Conservation (phyloP, 225 moss, liverwort and hornwort species). For the Polytrichum formosum region DNA sequence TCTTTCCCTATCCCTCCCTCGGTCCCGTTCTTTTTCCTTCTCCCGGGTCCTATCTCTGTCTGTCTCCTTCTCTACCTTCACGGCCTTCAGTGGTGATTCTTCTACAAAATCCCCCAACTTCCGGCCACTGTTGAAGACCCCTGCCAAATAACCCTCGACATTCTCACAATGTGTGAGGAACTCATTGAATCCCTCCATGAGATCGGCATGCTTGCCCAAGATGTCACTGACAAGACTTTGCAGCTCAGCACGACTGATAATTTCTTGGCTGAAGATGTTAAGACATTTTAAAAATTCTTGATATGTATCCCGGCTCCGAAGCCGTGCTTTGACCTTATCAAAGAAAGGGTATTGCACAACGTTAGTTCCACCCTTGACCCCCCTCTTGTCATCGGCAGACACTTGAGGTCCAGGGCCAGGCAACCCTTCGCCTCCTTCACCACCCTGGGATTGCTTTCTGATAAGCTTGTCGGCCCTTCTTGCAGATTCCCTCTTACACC, state of each 20-base stretch:
- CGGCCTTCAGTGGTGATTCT: slow-evolving; percentile 45
- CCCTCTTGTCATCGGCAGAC: slow-evolving; percentile 50
- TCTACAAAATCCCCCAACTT: slow-evolving; percentile 64
- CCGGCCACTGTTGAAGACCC: slow-evolving; percentile 45
- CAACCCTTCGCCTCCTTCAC: slow-evolving; percentile 58
- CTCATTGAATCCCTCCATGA: slow-evolving; percentile 84
- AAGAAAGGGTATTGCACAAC: slow-evolving; percentile 63
- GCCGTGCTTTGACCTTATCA: slow-evolving; percentile 74
- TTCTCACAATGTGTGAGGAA: slow-evolving; percentile 74
- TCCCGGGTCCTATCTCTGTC: slow-evolving; percentile 66
- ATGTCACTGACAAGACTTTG: slow-evolving; percentile 75
- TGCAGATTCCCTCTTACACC: slow-evolving; percentile 68
- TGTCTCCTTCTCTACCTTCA: slow-evolving; percentile 67
- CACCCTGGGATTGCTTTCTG: slow-evolving; percentile 64
- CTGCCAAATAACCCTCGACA: slow-evolving; percentile 66
- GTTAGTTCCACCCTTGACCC: slow-evolving; percentile 43
- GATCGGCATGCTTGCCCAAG: slow-evolving; percentile 75
- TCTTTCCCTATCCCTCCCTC: slow-evolving; percentile 42
- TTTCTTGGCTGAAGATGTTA: slow-evolving; percentile 87
- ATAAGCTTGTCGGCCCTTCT: slow-evolving; percentile 71
- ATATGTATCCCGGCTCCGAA: slow-evolving; percentile 71
- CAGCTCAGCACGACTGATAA: slow-evolving; percentile 72
- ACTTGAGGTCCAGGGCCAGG: slow-evolving; percentile 51
- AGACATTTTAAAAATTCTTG: slow-evolving; percentile 87
- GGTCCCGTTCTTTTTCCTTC: slow-evolving; percentile 38